Conservation (phyloP, 208 protist genomes). For the Leishmania amazonensis region DNA sequence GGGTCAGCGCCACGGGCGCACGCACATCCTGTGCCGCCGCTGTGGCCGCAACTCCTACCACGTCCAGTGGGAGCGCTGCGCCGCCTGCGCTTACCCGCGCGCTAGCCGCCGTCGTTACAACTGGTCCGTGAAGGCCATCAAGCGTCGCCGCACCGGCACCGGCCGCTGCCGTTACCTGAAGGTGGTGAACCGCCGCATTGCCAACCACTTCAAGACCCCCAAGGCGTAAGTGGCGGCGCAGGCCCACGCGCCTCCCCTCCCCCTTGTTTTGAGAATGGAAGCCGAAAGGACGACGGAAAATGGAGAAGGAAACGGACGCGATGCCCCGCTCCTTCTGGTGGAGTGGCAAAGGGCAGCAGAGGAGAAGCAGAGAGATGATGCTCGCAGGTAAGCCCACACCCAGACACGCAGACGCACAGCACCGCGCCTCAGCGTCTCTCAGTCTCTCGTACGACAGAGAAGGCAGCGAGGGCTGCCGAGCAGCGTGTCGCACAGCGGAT, state of each 20-base stretch:
- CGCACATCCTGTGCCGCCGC: slow-evolving; percentile 98
- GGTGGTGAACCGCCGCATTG: slow-evolving; percentile 95
- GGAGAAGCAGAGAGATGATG: too few species aligned
- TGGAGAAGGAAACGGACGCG: neutral
- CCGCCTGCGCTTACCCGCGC: slow-evolving; percentile 98
- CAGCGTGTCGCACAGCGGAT: too few species aligned
- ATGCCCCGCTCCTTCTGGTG: neutral
- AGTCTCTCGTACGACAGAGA: neutral
- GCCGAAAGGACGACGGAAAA: neutral
- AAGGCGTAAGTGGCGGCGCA: slow-evolving; percentile 61
- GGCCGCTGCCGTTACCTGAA: slow-evolving; percentile 98
- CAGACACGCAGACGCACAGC: neutral
- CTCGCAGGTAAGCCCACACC: neutral
- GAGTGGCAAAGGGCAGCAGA: neutral
- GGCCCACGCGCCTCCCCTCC: neutral
- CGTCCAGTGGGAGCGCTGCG: slow-evolving; percentile 98
- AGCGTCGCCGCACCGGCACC: slow-evolving; percentile 98
- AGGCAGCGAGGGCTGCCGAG: neutral
- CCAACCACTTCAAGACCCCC: slow-evolving; percentile 97
- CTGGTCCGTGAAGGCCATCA: slow-evolving; percentile 98
- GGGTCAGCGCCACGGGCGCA: slow-evolving; percentile 88
- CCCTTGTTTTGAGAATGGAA: neutral
- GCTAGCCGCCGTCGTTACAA: slow-evolving; percentile 96
- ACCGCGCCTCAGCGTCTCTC: neutral
- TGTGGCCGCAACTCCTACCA: slow-evolving; percentile 98